phyloP scores from a whole-genome alignment of 179 eudicot genomes.

The Carnegiea gigantea region DNA sequence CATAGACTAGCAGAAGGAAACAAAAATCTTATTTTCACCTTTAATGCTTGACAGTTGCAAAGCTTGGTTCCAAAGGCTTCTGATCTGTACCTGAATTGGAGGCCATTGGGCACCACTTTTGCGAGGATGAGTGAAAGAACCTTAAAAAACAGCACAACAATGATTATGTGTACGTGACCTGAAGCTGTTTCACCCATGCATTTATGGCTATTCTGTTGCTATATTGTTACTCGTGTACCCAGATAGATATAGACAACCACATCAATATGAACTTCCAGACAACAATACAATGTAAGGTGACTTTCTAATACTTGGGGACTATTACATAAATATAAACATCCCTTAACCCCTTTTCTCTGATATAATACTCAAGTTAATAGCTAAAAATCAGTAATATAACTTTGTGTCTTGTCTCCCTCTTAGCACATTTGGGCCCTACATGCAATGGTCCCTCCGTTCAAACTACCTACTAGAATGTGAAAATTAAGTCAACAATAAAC shows the following conservation, averaged over 20 bases:
- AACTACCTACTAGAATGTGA: too few species aligned
- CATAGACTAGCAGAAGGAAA: not conserved
- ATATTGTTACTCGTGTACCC: slow-evolving; percentile 36
- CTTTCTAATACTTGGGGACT: too few species aligned
- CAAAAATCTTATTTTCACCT: not conserved
- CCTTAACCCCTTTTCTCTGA: too few species aligned
- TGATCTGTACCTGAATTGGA: slow-evolving; percentile 28
- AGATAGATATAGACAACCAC: slow-evolving; percentile 7
- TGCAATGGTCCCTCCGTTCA: too few species aligned
- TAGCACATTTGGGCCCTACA: too few species aligned
- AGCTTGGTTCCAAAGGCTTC: slow-evolving; percentile 25
- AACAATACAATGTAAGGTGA: too few species aligned
- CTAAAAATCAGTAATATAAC: too few species aligned
- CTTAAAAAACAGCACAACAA: slow-evolving; percentile 21
- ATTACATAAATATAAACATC: too few species aligned
- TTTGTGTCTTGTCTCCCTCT: too few species aligned
- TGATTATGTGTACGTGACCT: slow-evolving; percentile 26
- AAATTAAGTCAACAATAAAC: too few species aligned
- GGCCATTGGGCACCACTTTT: slow-evolving; percentile 27
- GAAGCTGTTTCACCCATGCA: slow-evolving; percentile 25
- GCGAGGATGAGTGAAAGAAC: slow-evolving; percentile 30
- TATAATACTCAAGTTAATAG: too few species aligned
- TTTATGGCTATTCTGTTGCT: slow-evolving; percentile 15
- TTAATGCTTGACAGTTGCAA: slow-evolving; percentile 24
- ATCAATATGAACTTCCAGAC: too few species aligned